phyloP scores from a whole-genome alignment of 2,329 filamentous ascomycete species.

The Ophiosphaerella narmari region DNA sequence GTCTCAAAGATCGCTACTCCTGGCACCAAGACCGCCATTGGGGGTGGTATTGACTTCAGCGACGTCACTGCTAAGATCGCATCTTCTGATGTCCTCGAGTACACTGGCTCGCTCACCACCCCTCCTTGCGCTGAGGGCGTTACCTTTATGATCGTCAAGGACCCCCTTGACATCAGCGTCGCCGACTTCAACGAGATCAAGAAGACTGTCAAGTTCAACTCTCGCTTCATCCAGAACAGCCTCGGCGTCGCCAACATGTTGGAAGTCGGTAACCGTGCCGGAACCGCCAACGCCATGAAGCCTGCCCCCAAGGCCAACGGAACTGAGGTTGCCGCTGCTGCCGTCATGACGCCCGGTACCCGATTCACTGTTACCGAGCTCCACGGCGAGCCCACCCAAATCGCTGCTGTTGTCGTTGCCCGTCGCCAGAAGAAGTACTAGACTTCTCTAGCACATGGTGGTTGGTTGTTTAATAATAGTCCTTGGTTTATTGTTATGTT shows the following conservation, averaged over 20 bases:
- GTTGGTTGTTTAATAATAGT: too few species aligned
- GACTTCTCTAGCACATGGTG: background rate
- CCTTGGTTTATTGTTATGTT: too few species aligned
- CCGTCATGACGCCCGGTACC: constrained; percentile 11
- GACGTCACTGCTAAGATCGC: constrained; percentile 46
- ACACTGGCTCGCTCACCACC: constrained; percentile 65
- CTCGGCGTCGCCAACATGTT: constrained; percentile 54
- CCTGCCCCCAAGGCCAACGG: background rate
- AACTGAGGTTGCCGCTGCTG: background rate
- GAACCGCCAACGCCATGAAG: constrained; percentile 7
- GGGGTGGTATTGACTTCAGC: constrained; percentile 50
- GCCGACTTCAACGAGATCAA: constrained; percentile 59
- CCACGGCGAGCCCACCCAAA: constrained; percentile 7
- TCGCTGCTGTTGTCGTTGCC: constrained; percentile 1
- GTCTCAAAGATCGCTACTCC: constrained; percentile 47
- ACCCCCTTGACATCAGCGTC: constrained; percentile 55
- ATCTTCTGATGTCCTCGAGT: constrained; percentile 53
- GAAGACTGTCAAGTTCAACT: constrained; percentile 59
- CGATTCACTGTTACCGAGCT: constrained; percentile 20
- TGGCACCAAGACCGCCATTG: constrained; percentile 44
- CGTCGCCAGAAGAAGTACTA: constrained; percentile 6
- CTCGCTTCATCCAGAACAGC: constrained; percentile 59
- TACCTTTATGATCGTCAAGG: constrained; percentile 57
- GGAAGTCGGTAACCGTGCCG: constrained; percentile 12
- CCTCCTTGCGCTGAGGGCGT: constrained; percentile 65